Percentiles rank a stretch among this genome's conserved stretches.
These are phyloP conservation scores for Novymonas esmeraldas DNA, from an alignment of 208 protist species.

Conservation along the genomic window DNA sequence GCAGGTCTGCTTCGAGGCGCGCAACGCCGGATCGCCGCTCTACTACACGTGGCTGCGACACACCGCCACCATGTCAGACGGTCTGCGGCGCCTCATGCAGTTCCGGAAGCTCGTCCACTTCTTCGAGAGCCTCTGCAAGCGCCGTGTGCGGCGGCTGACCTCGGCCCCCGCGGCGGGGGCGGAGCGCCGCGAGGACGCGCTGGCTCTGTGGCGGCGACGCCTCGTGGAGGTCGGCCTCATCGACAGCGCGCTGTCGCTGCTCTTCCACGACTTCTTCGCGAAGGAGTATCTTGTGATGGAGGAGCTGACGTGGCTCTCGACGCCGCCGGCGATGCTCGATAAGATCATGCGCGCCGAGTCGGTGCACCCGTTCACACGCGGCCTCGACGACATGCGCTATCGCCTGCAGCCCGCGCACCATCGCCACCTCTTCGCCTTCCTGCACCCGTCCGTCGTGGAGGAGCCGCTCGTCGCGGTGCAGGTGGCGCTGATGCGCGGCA, in stretches of 20 bases:
- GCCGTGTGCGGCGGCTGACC: too few species aligned
- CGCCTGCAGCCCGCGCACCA: constrained; percentile 69
- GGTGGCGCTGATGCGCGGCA: constrained; percentile 71
- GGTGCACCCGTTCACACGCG: constrained; percentile 73
- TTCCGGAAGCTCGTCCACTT: constrained; percentile 60
- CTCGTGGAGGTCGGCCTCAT: constrained; percentile 60
- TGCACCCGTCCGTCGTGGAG: constrained; percentile 80
- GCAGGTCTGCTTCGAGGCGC: constrained; percentile 54
- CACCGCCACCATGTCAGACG: constrained; percentile 61
- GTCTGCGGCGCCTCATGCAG: constrained; percentile 75
- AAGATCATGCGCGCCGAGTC: constrained; percentile 72
- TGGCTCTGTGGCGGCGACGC: constrained; percentile 50
- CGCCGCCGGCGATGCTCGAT: constrained; percentile 72
- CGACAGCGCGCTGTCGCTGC: constrained; percentile 50
- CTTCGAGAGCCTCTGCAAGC: constrained; percentile 55
- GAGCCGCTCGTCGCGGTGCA: constrained; percentile 87
- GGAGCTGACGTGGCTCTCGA: constrained; percentile 83
- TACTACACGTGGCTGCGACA: constrained; percentile 80
- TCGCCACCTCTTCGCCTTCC: constrained; percentile 81
- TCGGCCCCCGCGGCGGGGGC: neutral
- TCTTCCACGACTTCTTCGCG: constrained; percentile 82
- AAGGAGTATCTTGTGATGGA: constrained; percentile 86
- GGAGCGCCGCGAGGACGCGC: constrained; percentile 9
- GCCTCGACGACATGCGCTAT: constrained; percentile 68
- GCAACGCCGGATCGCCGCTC: constrained; percentile 60